These are phyloP conservation scores for Knoxdaviesia proteae DNA, from an alignment of 2,329 filamentous ascomycete species.

Conservation along the genomic window DNA sequence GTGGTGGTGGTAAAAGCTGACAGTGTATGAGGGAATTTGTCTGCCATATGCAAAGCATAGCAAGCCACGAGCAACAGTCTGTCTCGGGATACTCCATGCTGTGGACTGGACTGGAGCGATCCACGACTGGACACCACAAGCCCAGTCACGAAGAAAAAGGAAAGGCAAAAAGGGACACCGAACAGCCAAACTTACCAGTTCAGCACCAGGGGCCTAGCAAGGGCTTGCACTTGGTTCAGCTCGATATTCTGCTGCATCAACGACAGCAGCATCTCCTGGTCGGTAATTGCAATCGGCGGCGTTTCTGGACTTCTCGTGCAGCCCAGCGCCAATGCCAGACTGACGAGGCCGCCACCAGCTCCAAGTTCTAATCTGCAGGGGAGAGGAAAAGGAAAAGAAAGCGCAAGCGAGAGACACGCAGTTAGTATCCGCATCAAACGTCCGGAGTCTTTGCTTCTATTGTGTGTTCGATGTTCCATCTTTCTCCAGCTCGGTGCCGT, in stretches of 20 bases:
- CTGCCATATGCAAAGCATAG: too few species aligned
- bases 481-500: too few species aligned
- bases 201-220: conserved; percentile 47
- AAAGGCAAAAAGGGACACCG: background rate
- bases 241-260: conserved; percentile 74
- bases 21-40: too few species aligned
- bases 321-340: conserved; percentile 36
- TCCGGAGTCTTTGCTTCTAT: too few species aligned
- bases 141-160: background rate
- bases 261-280: conserved; percentile 66
- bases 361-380: conserved; percentile 62
- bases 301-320: conserved; percentile 15
- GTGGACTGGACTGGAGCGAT: background rate
- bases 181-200: conserved; percentile 48
- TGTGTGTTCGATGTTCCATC: too few species aligned
- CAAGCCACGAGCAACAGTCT: background rate
- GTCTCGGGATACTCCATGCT: background rate
- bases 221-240: conserved; percentile 50
- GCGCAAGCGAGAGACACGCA: conserved; percentile 1
- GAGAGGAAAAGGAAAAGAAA: conserved; percentile 2
- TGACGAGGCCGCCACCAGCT: conserved; percentile 76
- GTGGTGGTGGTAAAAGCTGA: too few species aligned
- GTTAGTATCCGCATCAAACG: too few species aligned
- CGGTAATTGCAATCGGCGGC: conserved; percentile 54
- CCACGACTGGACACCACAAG: background rate